phyloP scores from a whole-genome alignment of 177 flowering plant species.

The Vitis hybrid region DNA sequence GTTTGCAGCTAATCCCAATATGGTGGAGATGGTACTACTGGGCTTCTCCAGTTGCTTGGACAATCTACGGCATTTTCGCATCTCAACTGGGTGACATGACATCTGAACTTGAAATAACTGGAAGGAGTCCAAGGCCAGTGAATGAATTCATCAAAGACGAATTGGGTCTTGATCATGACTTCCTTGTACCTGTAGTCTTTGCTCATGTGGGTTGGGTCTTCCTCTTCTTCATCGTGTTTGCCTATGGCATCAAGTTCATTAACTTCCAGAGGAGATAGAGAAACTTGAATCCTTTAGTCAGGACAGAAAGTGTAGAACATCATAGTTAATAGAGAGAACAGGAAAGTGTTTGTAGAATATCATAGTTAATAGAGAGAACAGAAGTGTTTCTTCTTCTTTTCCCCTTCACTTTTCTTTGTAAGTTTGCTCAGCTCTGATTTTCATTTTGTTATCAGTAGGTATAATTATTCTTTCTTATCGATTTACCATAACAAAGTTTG shows the following conservation, averaged over 20 bases:
- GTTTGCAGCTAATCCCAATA: slow-evolving; percentile 63
- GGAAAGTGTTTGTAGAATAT: no score
- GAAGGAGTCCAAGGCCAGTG: slow-evolving; percentile 20
- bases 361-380: neutral
- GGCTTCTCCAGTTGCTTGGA: slow-evolving; percentile 79
- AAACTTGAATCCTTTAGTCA: neutral
- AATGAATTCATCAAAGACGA: slow-evolving; percentile 35
- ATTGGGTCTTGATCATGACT: slow-evolving; percentile 52
- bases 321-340: no score
- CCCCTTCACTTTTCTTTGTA: neutral
- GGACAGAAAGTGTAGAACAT: neutral
- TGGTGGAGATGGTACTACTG: slow-evolving; percentile 99
- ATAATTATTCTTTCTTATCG: no score
- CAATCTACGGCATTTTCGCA: slow-evolving; percentile 63
- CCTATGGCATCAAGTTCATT: slow-evolving; percentile 64
- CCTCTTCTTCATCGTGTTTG: slow-evolving; percentile 62
- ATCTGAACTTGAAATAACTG: slow-evolving; percentile 25
- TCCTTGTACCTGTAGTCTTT: slow-evolving; percentile 42
- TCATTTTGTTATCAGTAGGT: no score
- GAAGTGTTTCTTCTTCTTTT: neutral
- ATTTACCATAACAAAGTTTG: no score
- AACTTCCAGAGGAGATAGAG: slow-evolving; percentile 70
- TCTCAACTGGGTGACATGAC: slow-evolving; percentile 63
- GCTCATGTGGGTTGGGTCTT: slow-evolving; percentile 62
- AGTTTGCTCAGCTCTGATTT: no score